These are phyloP conservation scores for Fraxinus pennsylvanica DNA, from an alignment of 257 asterid genomes.

Conservation along the genomic window DNA sequence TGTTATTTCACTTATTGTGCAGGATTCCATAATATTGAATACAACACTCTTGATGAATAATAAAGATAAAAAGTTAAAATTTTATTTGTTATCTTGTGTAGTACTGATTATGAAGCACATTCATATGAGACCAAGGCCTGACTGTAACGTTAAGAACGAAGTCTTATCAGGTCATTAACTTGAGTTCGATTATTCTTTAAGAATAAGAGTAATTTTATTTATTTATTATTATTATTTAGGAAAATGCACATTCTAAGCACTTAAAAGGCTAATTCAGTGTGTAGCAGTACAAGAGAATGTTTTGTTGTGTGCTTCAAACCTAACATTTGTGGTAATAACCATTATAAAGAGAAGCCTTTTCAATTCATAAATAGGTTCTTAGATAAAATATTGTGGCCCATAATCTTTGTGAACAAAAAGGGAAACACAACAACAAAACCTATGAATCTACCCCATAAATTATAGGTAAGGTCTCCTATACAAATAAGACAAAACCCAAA, in stretches of 20 bases:
- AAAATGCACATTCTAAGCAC: not conserved
- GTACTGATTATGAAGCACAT: no score
- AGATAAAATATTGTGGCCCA: conserved; percentile 35
- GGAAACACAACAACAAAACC: conserved; percentile 46
- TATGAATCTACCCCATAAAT: conserved; percentile 31
- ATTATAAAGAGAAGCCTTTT: conserved; percentile 37
- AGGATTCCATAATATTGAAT: no score
- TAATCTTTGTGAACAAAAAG: conserved; percentile 40
- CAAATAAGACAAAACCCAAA: conserved; percentile 26
- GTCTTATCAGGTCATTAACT: no score
- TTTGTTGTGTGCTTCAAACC: conserved; percentile 2
- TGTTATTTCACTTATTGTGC: no score
- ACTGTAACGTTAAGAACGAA: no score
- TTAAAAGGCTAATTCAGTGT: conserved; percentile 5
- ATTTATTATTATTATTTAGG: no score
- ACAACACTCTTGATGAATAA: no score
- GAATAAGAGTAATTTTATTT: no score
- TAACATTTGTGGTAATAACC: conserved; percentile 5
- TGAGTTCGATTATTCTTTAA: no score
- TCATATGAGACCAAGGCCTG: no score
- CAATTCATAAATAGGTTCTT: conserved; percentile 16
- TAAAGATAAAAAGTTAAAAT: no score
- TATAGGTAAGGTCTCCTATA: conserved; percentile 4
- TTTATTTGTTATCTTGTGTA: no score
- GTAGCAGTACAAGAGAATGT: conserved; percentile 30